These are phyloP conservation scores for Torulaspora franciscae DNA, from an alignment of 805 yeast species.

Conservation along the genomic window DNA sequence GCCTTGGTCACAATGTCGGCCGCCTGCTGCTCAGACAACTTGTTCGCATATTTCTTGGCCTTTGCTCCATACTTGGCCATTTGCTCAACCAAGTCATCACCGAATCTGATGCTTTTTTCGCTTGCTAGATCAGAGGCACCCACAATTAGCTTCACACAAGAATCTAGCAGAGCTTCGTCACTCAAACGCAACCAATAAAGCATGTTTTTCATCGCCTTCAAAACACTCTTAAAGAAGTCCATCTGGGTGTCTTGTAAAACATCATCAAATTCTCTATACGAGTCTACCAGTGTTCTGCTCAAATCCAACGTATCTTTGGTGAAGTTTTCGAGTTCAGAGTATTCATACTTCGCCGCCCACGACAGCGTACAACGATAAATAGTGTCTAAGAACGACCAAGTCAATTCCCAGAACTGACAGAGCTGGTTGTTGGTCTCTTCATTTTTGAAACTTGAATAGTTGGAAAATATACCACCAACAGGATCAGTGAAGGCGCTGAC, in stretches of 20 bases:
- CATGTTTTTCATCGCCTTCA: slow-evolving; percentile 62
- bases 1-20: slow-evolving; percentile 59
- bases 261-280: slow-evolving; percentile 49
- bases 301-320: slow-evolving; percentile 83
- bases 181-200: slow-evolving; percentile 79
- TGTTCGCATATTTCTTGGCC: slow-evolving; percentile 65
- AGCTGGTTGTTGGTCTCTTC: slow-evolving; percentile 27
- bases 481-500: slow-evolving; percentile 61
- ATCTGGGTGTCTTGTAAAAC: slow-evolving; percentile 34
- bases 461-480: slow-evolving; percentile 49
- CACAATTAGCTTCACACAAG: slow-evolving; percentile 68
- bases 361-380: slow-evolving; percentile 59
- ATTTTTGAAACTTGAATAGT: slow-evolving; percentile 25
- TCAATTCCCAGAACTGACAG: slow-evolving; percentile 55
- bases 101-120: slow-evolving; percentile 48
- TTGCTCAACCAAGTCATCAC: slow-evolving; percentile 47
- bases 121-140: slow-evolving; percentile 61
- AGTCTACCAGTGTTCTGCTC: slow-evolving; percentile 61
- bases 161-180: slow-evolving; percentile 58
- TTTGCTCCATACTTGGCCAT: slow-evolving; percentile 62
- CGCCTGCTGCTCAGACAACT: slow-evolving; percentile 62
- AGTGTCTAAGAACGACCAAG: slow-evolving; percentile 70
- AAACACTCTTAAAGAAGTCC: slow-evolving; percentile 47
- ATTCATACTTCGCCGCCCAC: slow-evolving; percentile 69
- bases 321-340: slow-evolving; percentile 62